phyloP scores from a whole-genome alignment of 192 early-diverging fungal species.

The Phycomyces blakesleeanus region DNA sequence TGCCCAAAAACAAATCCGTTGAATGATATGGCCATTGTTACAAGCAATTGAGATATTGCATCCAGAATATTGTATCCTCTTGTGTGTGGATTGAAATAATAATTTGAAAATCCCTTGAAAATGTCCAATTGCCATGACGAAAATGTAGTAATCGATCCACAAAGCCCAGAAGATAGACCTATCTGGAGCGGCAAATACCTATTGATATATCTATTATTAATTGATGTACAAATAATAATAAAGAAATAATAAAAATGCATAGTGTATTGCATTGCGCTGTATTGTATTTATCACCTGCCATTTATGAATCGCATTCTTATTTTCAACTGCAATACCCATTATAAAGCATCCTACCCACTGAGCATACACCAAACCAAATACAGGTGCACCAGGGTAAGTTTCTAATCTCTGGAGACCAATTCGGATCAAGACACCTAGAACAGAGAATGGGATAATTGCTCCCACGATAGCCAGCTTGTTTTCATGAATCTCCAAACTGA shows the following conservation, averaged over 20 bases:
- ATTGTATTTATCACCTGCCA: constrained; percentile 30
- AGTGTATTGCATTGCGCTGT: background rate
- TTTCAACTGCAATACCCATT: constrained; percentile 43
- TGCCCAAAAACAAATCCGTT: constrained; percentile 42
- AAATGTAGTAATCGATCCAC: constrained; percentile 81
- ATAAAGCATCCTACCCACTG: constrained; percentile 70
- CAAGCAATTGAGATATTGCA: constrained; percentile 38
- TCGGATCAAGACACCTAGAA: constrained; percentile 61
- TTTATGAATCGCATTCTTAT: constrained; percentile 25
- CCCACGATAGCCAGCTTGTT: constrained; percentile 27
- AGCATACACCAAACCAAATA: constrained; percentile 58
- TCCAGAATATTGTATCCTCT: constrained; percentile 44
- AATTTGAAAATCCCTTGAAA: constrained; percentile 45
- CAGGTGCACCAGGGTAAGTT: constrained; percentile 53
- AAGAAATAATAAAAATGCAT: too few species aligned
- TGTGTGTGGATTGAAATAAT: constrained; percentile 13
- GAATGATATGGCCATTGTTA: constrained; percentile 48
- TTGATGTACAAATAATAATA: too few species aligned
- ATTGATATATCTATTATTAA: too few species aligned
- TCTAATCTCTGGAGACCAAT: constrained; percentile 52
- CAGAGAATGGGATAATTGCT: constrained; percentile 53
- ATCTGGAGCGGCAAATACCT: constrained; percentile 46
- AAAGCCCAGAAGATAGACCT: constrained; percentile 65
- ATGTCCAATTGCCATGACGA: constrained; percentile 70
- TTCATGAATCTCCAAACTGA: constrained; percentile 15